Percentiles rank a stretch among this genome's conserved stretches.
Evolutionary conservation across 805 yeast species (phyloP).

Genomic region (Sugiyamaella valdiviana): DNA sequence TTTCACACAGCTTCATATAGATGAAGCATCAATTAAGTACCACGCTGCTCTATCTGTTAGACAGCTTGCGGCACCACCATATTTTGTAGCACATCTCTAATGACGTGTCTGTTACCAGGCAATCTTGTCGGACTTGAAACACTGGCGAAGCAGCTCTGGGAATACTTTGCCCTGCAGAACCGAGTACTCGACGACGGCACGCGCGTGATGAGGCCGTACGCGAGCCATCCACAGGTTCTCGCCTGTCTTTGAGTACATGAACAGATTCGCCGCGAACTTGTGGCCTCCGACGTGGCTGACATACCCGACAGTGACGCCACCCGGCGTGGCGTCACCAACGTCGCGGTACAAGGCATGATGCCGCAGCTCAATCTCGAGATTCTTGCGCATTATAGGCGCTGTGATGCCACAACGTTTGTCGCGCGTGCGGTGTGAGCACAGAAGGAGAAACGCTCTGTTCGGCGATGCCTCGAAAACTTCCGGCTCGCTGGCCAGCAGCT

Average conservation of each 20-base stretch:
- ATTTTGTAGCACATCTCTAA: no score
- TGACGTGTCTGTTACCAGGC: not conserved
- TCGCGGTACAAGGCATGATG: constrained; percentile 72
- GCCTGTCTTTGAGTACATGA: constrained; percentile 66
- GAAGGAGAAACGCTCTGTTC: constrained; percentile 41
- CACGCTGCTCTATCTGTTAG: no score
- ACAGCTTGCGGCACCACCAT: no score
- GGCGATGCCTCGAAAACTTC: constrained; percentile 35
- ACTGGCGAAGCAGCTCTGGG: constrained; percentile 59
- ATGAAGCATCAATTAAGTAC: no score
- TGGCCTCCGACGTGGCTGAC: constrained; percentile 95
- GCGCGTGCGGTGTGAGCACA: constrained; percentile 87
- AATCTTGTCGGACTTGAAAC: constrained; percentile 20
- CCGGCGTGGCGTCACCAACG: constrained; percentile 62
- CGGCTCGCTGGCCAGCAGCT: constrained; percentile 3
- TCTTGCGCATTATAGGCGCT: constrained; percentile 82
- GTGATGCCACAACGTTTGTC: constrained; percentile 92
- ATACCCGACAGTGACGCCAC: constrained; percentile 64
- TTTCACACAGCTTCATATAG: no score
- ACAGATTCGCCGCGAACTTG: constrained; percentile 84
- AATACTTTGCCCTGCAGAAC: constrained; percentile 63
- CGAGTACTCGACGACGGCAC: constrained; percentile 69
- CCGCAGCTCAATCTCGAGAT: constrained; percentile 65
- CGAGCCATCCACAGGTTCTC: constrained; percentile 86
- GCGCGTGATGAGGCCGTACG: constrained; percentile 69